These are phyloP conservation scores for Botrytis aclada DNA, from an alignment of 2,329 filamentous ascomycete genomes.

Conservation along the genomic window DNA sequence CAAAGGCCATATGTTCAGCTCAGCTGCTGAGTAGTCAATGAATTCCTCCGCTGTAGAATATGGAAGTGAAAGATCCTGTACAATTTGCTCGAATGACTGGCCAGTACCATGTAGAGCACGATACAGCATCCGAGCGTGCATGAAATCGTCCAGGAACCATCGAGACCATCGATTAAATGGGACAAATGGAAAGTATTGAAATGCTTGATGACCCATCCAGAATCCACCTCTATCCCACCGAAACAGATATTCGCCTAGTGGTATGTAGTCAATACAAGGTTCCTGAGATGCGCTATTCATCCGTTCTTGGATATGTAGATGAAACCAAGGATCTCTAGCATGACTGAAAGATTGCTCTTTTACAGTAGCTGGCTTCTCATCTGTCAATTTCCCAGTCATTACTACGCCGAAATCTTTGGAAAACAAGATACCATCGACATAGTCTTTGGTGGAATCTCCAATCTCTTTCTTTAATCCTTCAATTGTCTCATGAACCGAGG, in stretches of 20 bases:
- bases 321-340: not conserved
- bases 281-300: not conserved
- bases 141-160: not conserved
- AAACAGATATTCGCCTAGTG: not conserved
- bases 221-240: not conserved
- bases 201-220: slow-evolving; percentile 3
- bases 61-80: not conserved
- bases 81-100: not conserved
- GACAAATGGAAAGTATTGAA: not conserved
- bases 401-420: not conserved
- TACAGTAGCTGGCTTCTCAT: too few species aligned
- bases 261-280: not conserved
- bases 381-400: not conserved
- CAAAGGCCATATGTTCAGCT: not conserved
- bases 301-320: not conserved
- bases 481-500: not conserved
- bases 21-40: not conserved
- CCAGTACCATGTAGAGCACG: not conserved
- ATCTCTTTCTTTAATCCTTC: not conserved
- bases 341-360: not conserved
- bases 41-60: not conserved
- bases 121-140: not conserved
- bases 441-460: not conserved
- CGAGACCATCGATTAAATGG: not conserved
- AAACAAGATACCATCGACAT: not conserved